Evolutionary conservation across 163 green algal species (phyloP), one percentile per base, ranked within the genome.

Genomic region (Chlamydomonas reinhardtii): DNA sequence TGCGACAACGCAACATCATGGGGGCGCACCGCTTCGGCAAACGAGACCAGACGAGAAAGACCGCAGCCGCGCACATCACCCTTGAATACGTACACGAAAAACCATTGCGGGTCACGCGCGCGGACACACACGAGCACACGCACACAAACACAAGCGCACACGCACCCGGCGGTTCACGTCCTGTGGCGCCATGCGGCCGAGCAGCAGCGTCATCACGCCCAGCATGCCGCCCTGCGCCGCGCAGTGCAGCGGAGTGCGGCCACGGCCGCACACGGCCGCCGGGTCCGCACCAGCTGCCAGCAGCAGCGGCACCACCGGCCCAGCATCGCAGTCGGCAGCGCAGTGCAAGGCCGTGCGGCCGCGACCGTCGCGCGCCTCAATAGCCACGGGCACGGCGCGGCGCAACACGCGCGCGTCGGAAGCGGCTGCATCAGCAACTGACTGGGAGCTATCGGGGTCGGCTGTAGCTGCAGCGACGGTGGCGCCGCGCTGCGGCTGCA

Each of bases 161-260:
- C 27, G 64, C 54, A 84, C 74, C 79, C 19, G 39, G 14, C 65
- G 65, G n/a, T 84, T 64, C 34, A 74, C 65, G 37, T 52, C 74
- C 59, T 43, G 52, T 56, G 37, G 20, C 32, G 24, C 52, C 52
- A 85, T n/a, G 14, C 70, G 79, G 29, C 56, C 79, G 20, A 92
- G 74, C 74, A 94, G 82, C 37, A 56, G 34, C 27, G 81, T n/a
- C 56, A 94, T 88, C 19, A 86, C 70, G 1, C 31, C 80, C 31
- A 90, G 43, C 82, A 93, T 91, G 15, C 93, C 93, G 22, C 71
- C 89, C 87, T 92, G 89, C 29, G 92, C 91, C 25, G 94, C 93
- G n/a, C 89, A 89, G 66, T 96, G 94, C 75, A 94, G 85, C 20
- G 94, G 74, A 3, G 83, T 95, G 19, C 83, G 79, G 14, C 92